Percentiles rank a stretch among this genome's conserved stretches.
Evolutionary conservation across 139 green algal genomes (phyloP).

Genomic region (Eudorina sp.): DNA sequence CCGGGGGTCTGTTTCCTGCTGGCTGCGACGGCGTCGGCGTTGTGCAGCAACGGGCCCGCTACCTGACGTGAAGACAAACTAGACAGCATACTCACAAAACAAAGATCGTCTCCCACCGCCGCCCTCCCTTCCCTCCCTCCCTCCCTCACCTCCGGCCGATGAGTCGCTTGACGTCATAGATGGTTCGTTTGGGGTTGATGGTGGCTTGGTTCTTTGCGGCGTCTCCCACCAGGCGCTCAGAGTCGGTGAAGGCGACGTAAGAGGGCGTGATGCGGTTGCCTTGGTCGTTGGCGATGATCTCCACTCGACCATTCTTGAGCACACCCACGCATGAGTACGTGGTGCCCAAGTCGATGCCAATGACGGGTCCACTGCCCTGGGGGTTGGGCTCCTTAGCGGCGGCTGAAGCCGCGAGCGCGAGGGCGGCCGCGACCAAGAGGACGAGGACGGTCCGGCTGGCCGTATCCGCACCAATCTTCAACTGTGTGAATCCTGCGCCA

Average conservation of each 20-base stretch:
- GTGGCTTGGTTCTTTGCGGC: slow-evolving; percentile 95
- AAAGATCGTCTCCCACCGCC: not conserved
- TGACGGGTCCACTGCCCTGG: slow-evolving; percentile 24
- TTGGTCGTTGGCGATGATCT: slow-evolving; percentile 97
- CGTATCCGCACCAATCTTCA: too few relatives aligned
- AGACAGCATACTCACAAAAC: not conserved
- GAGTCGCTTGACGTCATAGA: slow-evolving; percentile 98
- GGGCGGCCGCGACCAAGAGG: not conserved
- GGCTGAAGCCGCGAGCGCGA: not conserved
- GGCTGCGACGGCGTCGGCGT: too few relatives aligned
- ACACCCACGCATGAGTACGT: slow-evolving; percentile 96
- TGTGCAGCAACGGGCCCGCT: too few relatives aligned
- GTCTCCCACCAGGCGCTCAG: slow-evolving; percentile 93
- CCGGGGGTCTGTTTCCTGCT: too few relatives aligned
- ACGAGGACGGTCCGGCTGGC: too few relatives aligned
- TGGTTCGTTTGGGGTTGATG: slow-evolving; percentile 95
- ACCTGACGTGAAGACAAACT: not conserved
- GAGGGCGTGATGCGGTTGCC: slow-evolving; percentile 93
- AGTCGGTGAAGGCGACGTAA: slow-evolving; percentile 97
- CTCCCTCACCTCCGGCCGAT: slow-evolving; percentile 80
- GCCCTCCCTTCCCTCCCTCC: not conserved
- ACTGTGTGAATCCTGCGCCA: too few relatives aligned
- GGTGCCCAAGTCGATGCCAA: slow-evolving; percentile 91
- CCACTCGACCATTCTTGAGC: slow-evolving; percentile 95
- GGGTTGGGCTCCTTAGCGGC: not conserved